These are phyloP conservation scores for Aspergillus intermedius DNA, from an alignment of 2,329 filamentous ascomycete genomes.

Conservation along the genomic window DNA sequence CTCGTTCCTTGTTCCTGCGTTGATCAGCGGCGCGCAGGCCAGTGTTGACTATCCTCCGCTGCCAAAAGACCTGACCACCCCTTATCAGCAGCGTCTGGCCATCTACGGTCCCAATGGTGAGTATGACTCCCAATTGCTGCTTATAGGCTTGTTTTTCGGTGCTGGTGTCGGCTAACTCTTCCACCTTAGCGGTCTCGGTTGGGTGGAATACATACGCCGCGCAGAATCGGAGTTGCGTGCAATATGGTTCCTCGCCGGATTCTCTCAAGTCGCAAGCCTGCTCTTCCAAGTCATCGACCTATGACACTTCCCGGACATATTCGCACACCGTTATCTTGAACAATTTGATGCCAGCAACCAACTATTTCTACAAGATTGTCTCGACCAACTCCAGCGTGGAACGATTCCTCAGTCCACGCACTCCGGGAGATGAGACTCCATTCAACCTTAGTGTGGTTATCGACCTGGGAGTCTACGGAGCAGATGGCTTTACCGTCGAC, in stretches of 20 bases:
- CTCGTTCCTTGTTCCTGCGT: background rate
- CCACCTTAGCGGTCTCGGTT: slow-evolving; percentile 42
- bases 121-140: slow-evolving; percentile 4
- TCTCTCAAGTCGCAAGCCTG: slow-evolving; percentile 39
- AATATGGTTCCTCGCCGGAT: slow-evolving; percentile 43
- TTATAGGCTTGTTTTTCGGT: background rate
- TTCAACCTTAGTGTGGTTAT: slow-evolving; percentile 50
- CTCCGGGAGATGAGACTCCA: slow-evolving; percentile 49
- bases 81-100: slow-evolving; percentile 49
- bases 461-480: slow-evolving; percentile 51
- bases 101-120: slow-evolving; percentile 46
- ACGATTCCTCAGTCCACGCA: slow-evolving; percentile 50
- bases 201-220: slow-evolving; percentile 53
- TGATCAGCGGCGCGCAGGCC: slow-evolving; percentile 12
- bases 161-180: background rate
- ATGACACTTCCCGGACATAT: slow-evolving; percentile 50
- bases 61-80: slow-evolving; percentile 47
- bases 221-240: slow-evolving; percentile 43
- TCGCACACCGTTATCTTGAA: slow-evolving; percentile 45
- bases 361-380: slow-evolving; percentile 55
- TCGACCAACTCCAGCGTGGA: slow-evolving; percentile 51
- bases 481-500: slow-evolving; percentile 47
- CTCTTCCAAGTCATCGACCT: slow-evolving; percentile 44
- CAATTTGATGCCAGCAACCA: slow-evolving; percentile 46
- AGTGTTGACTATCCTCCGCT: slow-evolving; percentile 40